phyloP scores from a whole-genome alignment of 139 green algal species.

The Chlamydomonas sp. region DNA sequence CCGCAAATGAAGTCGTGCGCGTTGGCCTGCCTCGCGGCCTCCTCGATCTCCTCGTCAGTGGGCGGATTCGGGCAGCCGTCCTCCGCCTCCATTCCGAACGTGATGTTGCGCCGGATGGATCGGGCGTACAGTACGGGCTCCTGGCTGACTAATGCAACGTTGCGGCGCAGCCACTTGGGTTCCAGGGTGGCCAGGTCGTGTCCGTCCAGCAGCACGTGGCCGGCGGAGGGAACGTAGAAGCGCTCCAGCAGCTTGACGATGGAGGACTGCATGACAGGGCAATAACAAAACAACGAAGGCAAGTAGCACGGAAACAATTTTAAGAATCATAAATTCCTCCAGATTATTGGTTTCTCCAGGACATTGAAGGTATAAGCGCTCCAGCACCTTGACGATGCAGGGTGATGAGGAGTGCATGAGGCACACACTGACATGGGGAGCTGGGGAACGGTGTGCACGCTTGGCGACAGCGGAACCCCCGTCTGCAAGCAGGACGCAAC shows the following conservation, averaged over 20 bases:
- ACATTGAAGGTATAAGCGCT: slow-evolving; percentile 95
- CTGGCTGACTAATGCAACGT: slow-evolving; percentile 64
- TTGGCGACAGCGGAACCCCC: not conserved
- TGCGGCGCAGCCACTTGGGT: slow-evolving; percentile 67
- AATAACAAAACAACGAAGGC: too few species aligned
- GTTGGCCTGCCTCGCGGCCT: slow-evolving; percentile 73
- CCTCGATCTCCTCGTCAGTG: slow-evolving; percentile 66
- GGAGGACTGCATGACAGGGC: too few species aligned
- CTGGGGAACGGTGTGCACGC: not conserved
- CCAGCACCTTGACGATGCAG: slow-evolving; percentile 91
- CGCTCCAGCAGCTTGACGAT: too few species aligned
- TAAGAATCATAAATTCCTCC: too few species aligned
- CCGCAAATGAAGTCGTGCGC: slow-evolving; percentile 84
- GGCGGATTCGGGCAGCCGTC: slow-evolving; percentile 46
- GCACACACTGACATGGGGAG: not conserved
- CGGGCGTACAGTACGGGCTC: slow-evolving; percentile 89
- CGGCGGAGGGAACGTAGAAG: too few species aligned
- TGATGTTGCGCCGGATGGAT: slow-evolving; percentile 86
- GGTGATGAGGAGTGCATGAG: too few species aligned
- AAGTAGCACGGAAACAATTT: too few species aligned
- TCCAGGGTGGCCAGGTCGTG: slow-evolving; percentile 70
- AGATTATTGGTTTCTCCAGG: too few species aligned
- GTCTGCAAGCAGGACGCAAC: too few species aligned
- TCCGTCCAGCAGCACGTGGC: slow-evolving; percentile 79
- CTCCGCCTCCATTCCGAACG: slow-evolving; percentile 76